Evolutionary conservation across 1,284 basidiomycete genomes (phyloP).

Genomic region (Meira miltonrushii): DNA sequence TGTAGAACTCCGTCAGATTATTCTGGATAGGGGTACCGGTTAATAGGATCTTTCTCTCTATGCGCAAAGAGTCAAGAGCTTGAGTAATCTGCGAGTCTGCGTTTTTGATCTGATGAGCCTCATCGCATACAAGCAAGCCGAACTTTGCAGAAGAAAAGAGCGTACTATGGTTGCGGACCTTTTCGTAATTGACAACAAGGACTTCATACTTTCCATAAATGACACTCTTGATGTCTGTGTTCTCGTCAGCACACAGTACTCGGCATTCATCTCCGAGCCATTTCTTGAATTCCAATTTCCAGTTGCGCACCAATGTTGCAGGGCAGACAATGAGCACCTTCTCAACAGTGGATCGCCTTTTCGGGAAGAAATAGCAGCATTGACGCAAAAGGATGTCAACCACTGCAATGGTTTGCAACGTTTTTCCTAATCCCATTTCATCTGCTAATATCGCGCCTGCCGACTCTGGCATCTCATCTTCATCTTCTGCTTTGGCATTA

Average conservation of each 20-base stretch:
- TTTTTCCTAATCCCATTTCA: conserved; percentile 65
- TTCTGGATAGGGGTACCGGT: conserved; percentile 96
- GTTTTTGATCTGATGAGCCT: conserved; percentile 92
- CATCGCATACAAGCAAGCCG: conserved; percentile 90
- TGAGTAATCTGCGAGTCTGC: conserved; percentile 83
- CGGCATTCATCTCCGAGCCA: conserved; percentile 69
- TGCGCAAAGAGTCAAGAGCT: conserved; percentile 76
- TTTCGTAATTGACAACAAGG: conserved; percentile 91
- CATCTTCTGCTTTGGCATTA: conserved; percentile 79
- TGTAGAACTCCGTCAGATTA: conserved; percentile 87
- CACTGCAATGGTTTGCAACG: conserved; percentile 48
- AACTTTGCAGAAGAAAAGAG: conserved; percentile 60
- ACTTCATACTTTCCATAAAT: conserved; percentile 62
- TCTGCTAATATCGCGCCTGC: conserved; percentile 97
- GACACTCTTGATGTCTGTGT: conserved; percentile 32
- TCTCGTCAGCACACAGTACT: conserved; percentile 68
- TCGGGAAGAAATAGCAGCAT: neutral
- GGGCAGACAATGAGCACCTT: conserved; percentile 73
- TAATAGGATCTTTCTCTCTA: conserved; percentile 69
- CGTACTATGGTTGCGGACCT: conserved; percentile 58
- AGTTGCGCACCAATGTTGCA: conserved; percentile 88
- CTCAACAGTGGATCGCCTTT: conserved; percentile 30
- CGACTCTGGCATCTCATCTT: conserved; percentile 61
- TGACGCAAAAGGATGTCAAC: conserved; percentile 43
- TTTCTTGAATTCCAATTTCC: conserved; percentile 91